Conservation (phyloP, 1,284 basidiomycete species). For the Cutaneotrichosporon spelunceum region DNA sequence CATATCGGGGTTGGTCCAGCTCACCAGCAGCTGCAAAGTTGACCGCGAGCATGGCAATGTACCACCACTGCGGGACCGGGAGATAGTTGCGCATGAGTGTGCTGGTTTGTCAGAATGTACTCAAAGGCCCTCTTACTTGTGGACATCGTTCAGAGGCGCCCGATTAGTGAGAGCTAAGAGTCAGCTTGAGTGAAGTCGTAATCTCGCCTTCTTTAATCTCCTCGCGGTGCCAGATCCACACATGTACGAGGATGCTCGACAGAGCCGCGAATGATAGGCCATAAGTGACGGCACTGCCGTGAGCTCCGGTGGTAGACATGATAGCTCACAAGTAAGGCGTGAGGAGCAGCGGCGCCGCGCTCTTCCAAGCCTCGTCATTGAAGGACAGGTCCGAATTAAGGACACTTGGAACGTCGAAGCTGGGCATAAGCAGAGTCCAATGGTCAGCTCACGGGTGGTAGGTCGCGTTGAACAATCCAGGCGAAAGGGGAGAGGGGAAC, state of each 20-base stretch:
- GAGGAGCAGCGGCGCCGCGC: constrained; percentile 51
- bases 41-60: constrained; percentile 40
- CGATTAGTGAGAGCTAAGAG: constrained; percentile 46
- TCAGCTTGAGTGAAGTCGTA: background rate
- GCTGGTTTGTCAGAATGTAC: constrained; percentile 24
- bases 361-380: constrained; percentile 51
- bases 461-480: constrained; percentile 48
- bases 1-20: constrained; percentile 8
- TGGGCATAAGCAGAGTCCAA: constrained; percentile 13
- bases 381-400: constrained; percentile 52
- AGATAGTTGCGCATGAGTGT: constrained; percentile 48
- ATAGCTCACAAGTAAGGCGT: constrained; percentile 54
- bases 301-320: background rate
- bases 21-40: constrained; percentile 46
- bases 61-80: constrained; percentile 50
- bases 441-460: constrained; percentile 28
- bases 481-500: constrained; percentile 45
- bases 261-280: constrained; percentile 55
- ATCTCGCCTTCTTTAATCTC: constrained; percentile 52
- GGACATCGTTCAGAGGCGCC: constrained; percentile 43
- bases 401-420: constrained; percentile 51
- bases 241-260: constrained; percentile 55
- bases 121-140: constrained; percentile 39
- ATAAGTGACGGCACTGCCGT: constrained; percentile 44
- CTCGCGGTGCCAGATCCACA: constrained; percentile 55